These are phyloP conservation scores for Corynespora cassiicola DNA, from an alignment of 2,329 filamentous ascomycete species.

Conservation along the genomic window DNA sequence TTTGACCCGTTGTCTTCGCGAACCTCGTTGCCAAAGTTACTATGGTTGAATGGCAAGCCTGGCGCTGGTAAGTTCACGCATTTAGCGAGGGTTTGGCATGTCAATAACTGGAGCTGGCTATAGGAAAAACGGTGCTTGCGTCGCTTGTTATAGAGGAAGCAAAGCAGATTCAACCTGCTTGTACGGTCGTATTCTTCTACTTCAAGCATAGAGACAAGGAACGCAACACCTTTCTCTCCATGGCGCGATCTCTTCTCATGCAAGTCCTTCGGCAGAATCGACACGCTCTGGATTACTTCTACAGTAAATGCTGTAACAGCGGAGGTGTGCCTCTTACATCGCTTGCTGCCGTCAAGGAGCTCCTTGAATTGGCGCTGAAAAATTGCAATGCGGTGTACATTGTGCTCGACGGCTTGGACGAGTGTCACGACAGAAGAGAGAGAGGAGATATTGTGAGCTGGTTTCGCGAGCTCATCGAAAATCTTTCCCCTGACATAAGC, in stretches of 20 bases:
- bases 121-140: slow-evolving; percentile 53
- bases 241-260: slow-evolving; percentile 41
- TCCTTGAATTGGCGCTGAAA: slow-evolving; percentile 42
- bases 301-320: slow-evolving; percentile 31
- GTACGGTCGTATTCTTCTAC: slow-evolving; percentile 47
- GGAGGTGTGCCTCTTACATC: slow-evolving; percentile 33
- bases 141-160: slow-evolving; percentile 47
- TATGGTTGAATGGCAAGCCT: slow-evolving; percentile 51
- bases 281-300: slow-evolving; percentile 36
- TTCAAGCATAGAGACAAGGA: slow-evolving; percentile 43
- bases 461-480: slow-evolving; percentile 27
- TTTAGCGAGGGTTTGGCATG: background rate
- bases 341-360: slow-evolving; percentile 23
- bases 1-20: slow-evolving; percentile 13
- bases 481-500: slow-evolving; percentile 16
- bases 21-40: slow-evolving; percentile 20
- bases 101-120: background rate
- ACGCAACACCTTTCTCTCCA: slow-evolving; percentile 31
- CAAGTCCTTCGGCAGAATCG: slow-evolving; percentile 38
- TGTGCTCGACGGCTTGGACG: slow-evolving; percentile 56
- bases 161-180: slow-evolving; percentile 23
- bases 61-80: slow-evolving; percentile 42
- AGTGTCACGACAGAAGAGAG: slow-evolving; percentile 39
- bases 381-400: slow-evolving; percentile 40
- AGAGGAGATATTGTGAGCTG: slow-evolving; percentile 35